A percentile compares a stretch with the other conserved stretches of the same genome.
Evolutionary conservation across 1,139 yeast genomes (phyloP).

Genomic region (Saccharomyces hybrid): DNA sequence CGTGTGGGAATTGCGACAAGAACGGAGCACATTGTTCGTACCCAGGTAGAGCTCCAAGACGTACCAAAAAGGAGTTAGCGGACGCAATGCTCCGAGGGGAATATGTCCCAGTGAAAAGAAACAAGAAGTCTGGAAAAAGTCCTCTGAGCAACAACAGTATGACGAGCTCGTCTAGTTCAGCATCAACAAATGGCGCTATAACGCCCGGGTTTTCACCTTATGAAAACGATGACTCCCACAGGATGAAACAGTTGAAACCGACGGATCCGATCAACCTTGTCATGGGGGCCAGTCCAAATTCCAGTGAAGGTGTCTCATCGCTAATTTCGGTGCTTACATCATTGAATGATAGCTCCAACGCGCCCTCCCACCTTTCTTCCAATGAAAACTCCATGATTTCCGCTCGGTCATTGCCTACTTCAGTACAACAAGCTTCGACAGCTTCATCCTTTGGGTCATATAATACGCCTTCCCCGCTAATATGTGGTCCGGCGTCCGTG

Average conservation of each 20-base stretch:
- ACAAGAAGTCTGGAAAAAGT: slow-evolving; percentile 7
- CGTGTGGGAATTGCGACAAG: slow-evolving; percentile 39
- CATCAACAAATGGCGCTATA: slow-evolving; percentile 10
- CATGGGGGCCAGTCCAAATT: not conserved
- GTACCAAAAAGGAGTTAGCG: slow-evolving; percentile 36
- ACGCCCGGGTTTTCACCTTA: not conserved
- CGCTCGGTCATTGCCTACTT: not conserved
- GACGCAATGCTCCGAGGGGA: slow-evolving; percentile 25
- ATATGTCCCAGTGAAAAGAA: slow-evolving; percentile 11
- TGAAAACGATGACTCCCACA: not conserved
- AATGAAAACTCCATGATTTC: not conserved
- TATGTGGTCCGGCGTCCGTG: not conserved
- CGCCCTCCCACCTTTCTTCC: not conserved
- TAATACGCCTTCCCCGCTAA: not conserved
- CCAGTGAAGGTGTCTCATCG: slow-evolving; percentile 5
- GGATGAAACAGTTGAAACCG: not conserved
- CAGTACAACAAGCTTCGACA: not conserved
- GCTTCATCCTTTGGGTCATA: not conserved
- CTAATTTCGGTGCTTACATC: slow-evolving; percentile 2
- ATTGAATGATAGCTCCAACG: slow-evolving; percentile 1
- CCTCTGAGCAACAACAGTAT: slow-evolving; percentile 11
- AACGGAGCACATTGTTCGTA: slow-evolving; percentile 38
- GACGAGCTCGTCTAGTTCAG: slow-evolving; percentile 9
- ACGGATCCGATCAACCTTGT: not conserved
- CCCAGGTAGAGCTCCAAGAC: slow-evolving; percentile 37